Evolutionary conservation across 1,284 basidiomycete species (phyloP), one percentile per base, ranked within the genome.

Genomic region (Irpex sp.): DNA sequence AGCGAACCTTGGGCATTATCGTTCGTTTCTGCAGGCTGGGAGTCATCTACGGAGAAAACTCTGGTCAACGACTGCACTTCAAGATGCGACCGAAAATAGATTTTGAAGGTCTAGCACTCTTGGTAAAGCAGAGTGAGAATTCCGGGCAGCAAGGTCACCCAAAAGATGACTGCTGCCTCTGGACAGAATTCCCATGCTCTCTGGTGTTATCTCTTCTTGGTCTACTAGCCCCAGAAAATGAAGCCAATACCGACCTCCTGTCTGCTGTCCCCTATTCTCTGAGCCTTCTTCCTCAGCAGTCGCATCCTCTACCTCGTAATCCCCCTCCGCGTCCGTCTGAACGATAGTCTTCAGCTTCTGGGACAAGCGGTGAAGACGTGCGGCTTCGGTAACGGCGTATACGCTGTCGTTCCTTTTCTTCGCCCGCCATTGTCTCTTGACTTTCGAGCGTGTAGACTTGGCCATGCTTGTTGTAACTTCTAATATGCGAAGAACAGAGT

Each of bases 361-460:
- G 73, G 91, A 90, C 63, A 99, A 86, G 66, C 96, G 89, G 73
- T 94, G 84, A 20, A 97, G 86, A 54, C 97, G 92, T 32, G 95
- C 95, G 13, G 97, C 96, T 75, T 97, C 93, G 2, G 91, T 88
- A 1, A 92, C 95, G 68, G 96, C 95, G 81, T 97, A 99, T 74
- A 95, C 91, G 66, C 94, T 92, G 68, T 91, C 87, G 79, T 92
- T 88, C 72, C 98, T 93, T 85, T 98, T 99, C 79, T 94, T 93
- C 15, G 92, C 88, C 74, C 97, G 91, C 79, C 92, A 95, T 44
- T 91, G 86, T 67, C 96, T 93, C 84, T 98, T 98, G 73, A 90
- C 88, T 85, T 97, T 98, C 20, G 96, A 96, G 79, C 97, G 90
- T 67, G 94, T 90, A 59, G 96, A 97, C 87, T 99, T 99, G 71